Evolutionary conservation across 768 basidiomycete genomes (phyloP), one percentile per base, ranked within the genome.

Genomic region (Tylopilus intermedius): DNA sequence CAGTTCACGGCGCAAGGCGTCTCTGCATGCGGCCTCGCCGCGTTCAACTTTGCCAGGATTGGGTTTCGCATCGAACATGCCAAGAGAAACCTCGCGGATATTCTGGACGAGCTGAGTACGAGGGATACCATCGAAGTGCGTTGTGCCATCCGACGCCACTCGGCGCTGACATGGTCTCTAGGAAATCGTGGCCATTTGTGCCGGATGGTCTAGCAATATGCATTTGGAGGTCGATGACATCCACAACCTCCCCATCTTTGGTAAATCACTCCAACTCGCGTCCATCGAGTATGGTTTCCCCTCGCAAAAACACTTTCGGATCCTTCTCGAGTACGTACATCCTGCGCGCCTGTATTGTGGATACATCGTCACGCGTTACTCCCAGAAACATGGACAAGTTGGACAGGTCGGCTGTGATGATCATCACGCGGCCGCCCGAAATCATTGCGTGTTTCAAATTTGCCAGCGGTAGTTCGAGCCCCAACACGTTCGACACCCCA

Each of bases 341-440:
- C 18, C 13, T 33, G 13, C 18, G 22, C 29, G 7, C n/a, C 3
- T 24, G 7, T 30, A 8, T 38, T 1, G n/a, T 22, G 9, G 41
- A 42, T 47, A 15, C 39, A 27, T 4, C 26, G 58, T 42, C 29
- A 18, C 40, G 2, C 24, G 5, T 29, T 10, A 21, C 5, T 47
- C 5, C 15, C 59, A 76, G 66, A 49, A 57, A 53, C 21, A 60
- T 64, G 65, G 62, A 50, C 21, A 50, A 32, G 10, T 52, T 50
- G 2, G 60, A 50, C 42, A 59, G 21, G 29, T 66, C 54, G 62
- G 72, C 47, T 52, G 74, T 42, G 77, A 76, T 49, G 33, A 72
- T 86, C 47, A 80, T 88, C 54, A 88, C 86, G 0, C 82, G 84
- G 21, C 83, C 86, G 33, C 85, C 86, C 0, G 86, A 87, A 61